Base-by-base conservation (phyloP, 768 basidiomycete genomes). In the Tulasnella sp. region DNA sequence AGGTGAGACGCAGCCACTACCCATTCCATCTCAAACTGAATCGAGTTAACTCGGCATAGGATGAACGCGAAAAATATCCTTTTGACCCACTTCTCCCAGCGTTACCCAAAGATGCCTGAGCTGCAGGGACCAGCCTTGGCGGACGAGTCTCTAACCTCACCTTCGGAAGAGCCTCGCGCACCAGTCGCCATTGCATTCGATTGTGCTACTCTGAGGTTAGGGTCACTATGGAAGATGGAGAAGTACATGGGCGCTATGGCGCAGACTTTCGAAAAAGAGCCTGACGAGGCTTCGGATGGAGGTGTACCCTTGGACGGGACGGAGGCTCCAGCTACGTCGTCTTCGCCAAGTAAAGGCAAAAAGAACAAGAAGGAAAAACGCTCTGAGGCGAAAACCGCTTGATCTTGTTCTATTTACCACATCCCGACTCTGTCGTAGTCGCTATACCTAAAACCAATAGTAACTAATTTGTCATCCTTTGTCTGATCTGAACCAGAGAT, bases 81-180 rank as follows among this genome's bases (percentile, higher is more conserved):
- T n/a, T 89, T 99, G 31, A 99, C 96, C 0, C 97, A 98, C 84
- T 98, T 98, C 86, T 98, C 96, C 14, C 94, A 94, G 56, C 92
- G 96, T 39, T 97, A 97, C 85, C 95, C 97, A 24, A 95, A 94
- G 82, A 87, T 97, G 84, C 95, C 95, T 3, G 90, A 89, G 36
- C 86, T 88, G 5, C 85, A 85, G n/a, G 46, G 81, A 24, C 71
- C 81, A 42, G 38, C 81, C 74, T 48, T 77, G 6, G 72, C 71
- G 58, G 2, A 71, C 62, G n/a, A 38, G 38, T 19, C 40, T 36
- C 46, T 77, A 40, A 16, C 24, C 7, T 27, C 38, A 16, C 14
- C 19, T 8, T 21, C 36, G 21, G n/a, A 40, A 16, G 73, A 74
- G 21, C 74, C 38, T 24, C 72, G 82, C 83, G 68, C 87, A 56